Base-by-base conservation (phyloP, 768 basidiomycete species). In the Lanmaoa rubissima region DNA sequence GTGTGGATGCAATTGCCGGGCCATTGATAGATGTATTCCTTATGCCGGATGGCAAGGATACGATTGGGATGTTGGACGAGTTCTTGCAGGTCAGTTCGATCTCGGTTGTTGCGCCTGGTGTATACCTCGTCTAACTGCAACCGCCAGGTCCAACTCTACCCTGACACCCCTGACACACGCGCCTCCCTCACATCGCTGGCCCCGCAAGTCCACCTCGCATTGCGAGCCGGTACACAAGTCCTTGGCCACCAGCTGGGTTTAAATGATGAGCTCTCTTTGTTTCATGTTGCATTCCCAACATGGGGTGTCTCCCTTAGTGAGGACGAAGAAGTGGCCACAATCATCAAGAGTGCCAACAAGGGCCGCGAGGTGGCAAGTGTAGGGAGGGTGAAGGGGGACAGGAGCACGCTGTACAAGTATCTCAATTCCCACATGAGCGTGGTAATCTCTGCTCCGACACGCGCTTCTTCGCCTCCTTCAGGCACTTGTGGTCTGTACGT, bases 391-490 rank as follows among this genome's bases (percentile, higher is more conserved):
- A 76, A 92, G 5, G 94, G 91, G 3, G 88, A 95, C 70, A 84
- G 94, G 51, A 86, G 84, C 38, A 94, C 94, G 34, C 70, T 98
- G 55, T 96, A 97, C 79, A 98, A 98, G 74, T 96, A 97, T 66
- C 79, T 98, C 58, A 96, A 96, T 68, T 88, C 88, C 9, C 85
- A 92, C 62, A 63, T 94, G 35, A 77, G 87, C 48, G 82, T 83
- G 9, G 76, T 92, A 38, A 73, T 87, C 32, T 92, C 92, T 7
- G 71, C 76, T 14, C 69, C 76, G 17, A 50, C 53, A 1, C 56
- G 24, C 26, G 7, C 42, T 2, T 57, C 60, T 3, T 42, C 62
- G 1, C 59, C 71, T 5, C 57, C 61, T 45, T 44, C 53, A 8
- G 43, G 55, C 1, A 70, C 63, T 2, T 92, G 90, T 65, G 82